Evolutionary conservation across 2,329 filamentous ascomycete species (phyloP).

Genomic region (Trichophyton mentagrophytes): DNA sequence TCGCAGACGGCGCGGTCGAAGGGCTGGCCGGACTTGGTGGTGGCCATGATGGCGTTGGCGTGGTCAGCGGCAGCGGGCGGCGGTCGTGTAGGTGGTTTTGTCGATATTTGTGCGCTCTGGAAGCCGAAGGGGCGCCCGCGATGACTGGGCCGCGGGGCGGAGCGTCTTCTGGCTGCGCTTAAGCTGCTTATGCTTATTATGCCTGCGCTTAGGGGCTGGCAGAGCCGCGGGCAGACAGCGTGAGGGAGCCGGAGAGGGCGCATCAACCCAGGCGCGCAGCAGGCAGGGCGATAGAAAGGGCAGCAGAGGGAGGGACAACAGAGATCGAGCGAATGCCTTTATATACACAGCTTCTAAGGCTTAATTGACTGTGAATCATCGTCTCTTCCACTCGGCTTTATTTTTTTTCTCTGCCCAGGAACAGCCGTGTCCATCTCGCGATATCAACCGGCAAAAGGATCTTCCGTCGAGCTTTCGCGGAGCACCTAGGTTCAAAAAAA

Average conservation of each 20-base stretch:
- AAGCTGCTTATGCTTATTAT: too few relatives aligned
- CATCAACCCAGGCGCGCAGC: not conserved
- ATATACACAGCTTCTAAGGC: not conserved
- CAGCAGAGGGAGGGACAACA: not conserved
- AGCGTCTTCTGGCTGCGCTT: not conserved
- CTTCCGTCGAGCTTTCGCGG: too few relatives aligned
- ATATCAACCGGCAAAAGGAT: not conserved
- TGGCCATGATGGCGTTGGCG: slow-evolving; percentile 39
- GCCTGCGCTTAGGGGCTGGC: not conserved
- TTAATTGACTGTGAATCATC: too few relatives aligned
- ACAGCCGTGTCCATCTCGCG: not conserved
- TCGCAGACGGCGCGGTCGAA: slow-evolving; percentile 75
- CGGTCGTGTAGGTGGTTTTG: not conserved
- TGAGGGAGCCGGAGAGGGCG: not conserved
- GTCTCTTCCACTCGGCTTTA: not conserved
- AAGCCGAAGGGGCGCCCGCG: not conserved
- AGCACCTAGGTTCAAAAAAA: too few relatives aligned
- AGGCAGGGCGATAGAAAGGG: not conserved
- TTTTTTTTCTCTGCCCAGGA: not conserved
- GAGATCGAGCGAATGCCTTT: not conserved
- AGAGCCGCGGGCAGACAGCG: not conserved
- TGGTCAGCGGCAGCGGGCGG: slow-evolving; percentile 20
- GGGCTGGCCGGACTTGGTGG: slow-evolving; percentile 77
- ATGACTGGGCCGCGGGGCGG: not conserved
- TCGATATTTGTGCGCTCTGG: slow-evolving; percentile 1